Evolutionary conservation across 805 yeast genomes (phyloP).

Genomic region (Saccharomycopsis fibuligera): DNA sequence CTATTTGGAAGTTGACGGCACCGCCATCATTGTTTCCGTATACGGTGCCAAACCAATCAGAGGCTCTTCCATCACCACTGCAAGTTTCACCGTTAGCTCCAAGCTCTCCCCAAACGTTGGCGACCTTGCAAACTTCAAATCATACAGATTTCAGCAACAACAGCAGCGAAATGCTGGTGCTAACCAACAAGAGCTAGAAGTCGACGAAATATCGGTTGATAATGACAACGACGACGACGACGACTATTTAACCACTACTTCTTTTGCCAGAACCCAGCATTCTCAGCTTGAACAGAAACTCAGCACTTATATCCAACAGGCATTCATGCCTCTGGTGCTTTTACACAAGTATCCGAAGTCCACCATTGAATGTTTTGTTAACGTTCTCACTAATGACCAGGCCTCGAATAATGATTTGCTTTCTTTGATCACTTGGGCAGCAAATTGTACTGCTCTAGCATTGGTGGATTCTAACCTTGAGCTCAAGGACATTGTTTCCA

Average conservation of each 20-base stretch:
- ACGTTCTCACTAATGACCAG: constrained; percentile 43
- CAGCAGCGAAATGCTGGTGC: not conserved
- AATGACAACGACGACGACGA: not conserved
- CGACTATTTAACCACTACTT: constrained; percentile 18
- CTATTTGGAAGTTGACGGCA: constrained; percentile 58
- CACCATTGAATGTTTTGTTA: constrained; percentile 70
- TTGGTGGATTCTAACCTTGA: constrained; percentile 83
- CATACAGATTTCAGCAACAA: not conserved
- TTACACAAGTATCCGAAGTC: constrained; percentile 83
- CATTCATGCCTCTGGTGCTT: constrained; percentile 47
- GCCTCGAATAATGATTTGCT: constrained; percentile 28
- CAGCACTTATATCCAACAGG: constrained; percentile 43
- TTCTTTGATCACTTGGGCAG: constrained; percentile 43
- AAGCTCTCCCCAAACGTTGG: constrained; percentile 44
- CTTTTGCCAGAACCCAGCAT: constrained; percentile 31
- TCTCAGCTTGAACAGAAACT: constrained; percentile 39
- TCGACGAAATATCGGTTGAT: not conserved
- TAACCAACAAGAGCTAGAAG: not conserved
- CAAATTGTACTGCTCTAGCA: constrained; percentile 66
- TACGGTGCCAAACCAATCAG: constrained; percentile 87
- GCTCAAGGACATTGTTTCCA: constrained; percentile 65
- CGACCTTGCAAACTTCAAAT: constrained; percentile 18
- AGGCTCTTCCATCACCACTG: constrained; percentile 61
- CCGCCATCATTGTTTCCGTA: constrained; percentile 56
- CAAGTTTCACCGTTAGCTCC: constrained; percentile 56